phyloP scores from a whole-genome alignment of 2,329 filamentous ascomycete genomes.

The Ramichloridium luteum region DNA sequence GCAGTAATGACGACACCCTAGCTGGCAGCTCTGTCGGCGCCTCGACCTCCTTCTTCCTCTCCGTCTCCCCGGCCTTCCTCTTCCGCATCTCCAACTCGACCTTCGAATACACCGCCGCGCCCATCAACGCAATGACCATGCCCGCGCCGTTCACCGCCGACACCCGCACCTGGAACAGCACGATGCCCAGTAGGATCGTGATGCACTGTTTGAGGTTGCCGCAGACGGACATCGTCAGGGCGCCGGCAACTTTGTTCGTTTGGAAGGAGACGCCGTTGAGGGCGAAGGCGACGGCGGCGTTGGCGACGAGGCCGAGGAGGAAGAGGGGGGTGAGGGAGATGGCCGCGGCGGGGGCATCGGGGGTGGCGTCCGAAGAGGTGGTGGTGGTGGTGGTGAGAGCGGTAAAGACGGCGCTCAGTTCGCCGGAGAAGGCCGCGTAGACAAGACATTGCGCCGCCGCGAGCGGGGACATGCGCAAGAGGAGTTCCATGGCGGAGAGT shows the following conservation, averaged over 20 bases:
- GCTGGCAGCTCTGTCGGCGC: too few relatives aligned
- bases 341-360: too few relatives aligned
- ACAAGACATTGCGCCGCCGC: slow-evolving; percentile 13
- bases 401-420: slow-evolving; percentile 21
- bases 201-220: slow-evolving; percentile 28
- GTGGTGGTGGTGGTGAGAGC: slow-evolving; percentile 7
- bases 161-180: slow-evolving; percentile 26
- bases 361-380: slow-evolving; percentile 11
- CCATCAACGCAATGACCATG: slow-evolving; percentile 44
- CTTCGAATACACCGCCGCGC: slow-evolving; percentile 47
- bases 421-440: slow-evolving; percentile 38
- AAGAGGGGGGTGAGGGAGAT: too few relatives aligned
- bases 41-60: slow-evolving; percentile 1
- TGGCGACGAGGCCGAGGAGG: too few relatives aligned
- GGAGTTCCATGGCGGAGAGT: slow-evolving; percentile 47
- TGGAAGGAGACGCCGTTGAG: slow-evolving; percentile 29
- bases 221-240: slow-evolving; percentile 26
- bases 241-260: slow-evolving; percentile 28
- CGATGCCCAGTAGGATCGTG: slow-evolving; percentile 27
- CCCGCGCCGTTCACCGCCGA: slow-evolving; percentile 44
- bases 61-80: slow-evolving; percentile 5
- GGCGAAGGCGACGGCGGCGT: slow-evolving; percentile 24
- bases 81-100: slow-evolving; percentile 38
- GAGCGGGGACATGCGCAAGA: slow-evolving; percentile 29
- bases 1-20: too few relatives aligned